Evolutionary conservation across 495 filamentous ascomycete genomes (phyloP).

Genomic region (Physcia stellaris): DNA sequence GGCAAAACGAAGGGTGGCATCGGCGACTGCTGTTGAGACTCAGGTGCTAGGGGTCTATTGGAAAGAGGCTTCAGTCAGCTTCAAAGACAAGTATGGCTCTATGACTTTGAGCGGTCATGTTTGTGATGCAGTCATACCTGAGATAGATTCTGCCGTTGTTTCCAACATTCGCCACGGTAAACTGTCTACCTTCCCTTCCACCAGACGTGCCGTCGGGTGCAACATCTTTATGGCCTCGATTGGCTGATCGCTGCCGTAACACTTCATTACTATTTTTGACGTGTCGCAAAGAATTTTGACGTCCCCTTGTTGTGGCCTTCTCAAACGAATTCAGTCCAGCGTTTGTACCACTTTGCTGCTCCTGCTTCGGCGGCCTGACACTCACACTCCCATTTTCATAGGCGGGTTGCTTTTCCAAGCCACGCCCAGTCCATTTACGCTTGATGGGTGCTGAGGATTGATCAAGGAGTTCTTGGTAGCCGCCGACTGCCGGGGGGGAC

Average conservation of each 20-base stretch:
- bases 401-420: neutral
- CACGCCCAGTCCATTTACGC: neutral
- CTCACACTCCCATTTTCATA: neutral
- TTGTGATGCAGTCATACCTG: constrained; percentile 57
- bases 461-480: neutral
- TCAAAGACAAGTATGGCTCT: no score
- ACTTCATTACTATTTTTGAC: constrained; percentile 35
- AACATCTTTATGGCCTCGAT: constrained; percentile 23
- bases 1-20: constrained; percentile 43
- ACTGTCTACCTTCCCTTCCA: constrained; percentile 53
- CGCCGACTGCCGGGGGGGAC: no score
- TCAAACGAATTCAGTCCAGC: constrained; percentile 7
- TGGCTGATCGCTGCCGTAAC: constrained; percentile 28
- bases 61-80: no score
- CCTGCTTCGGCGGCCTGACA: neutral
- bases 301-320: constrained; percentile 3
- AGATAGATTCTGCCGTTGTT: constrained; percentile 89
- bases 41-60: no score
- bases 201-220: constrained; percentile 21
- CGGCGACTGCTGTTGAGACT: constrained; percentile 44
- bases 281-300: constrained; percentile 23
- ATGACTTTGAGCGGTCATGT: no score
- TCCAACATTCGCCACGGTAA: constrained; percentile 87
- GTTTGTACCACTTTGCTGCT: neutral
- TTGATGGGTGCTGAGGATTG: neutral